phyloP scores from a whole-genome alignment of 2,329 filamentous ascomycete species.

The Fusarium palustre region DNA sequence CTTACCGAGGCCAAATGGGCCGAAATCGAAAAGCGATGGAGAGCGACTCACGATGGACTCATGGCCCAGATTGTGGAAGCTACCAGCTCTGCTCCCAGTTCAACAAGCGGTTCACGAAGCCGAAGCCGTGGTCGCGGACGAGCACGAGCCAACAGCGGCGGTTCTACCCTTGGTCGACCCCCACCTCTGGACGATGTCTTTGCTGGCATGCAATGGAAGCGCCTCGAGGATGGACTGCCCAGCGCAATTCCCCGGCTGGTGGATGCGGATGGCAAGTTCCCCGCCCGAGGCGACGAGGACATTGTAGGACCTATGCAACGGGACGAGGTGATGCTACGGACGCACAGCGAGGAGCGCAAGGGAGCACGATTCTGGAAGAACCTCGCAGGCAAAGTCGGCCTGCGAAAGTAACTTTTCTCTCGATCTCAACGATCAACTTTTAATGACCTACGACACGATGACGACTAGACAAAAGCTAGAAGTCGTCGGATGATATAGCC shows the following conservation, averaged over 20 bases:
- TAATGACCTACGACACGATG: conserved; percentile 43
- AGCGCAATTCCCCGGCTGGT: conserved; percentile 76
- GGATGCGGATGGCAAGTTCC: conserved; percentile 85
- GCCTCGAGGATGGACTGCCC: conserved; percentile 67
- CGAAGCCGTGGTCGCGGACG: conserved; percentile 56
- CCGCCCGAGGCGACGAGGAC: conserved; percentile 86
- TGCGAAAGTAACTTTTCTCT: conserved; percentile 43
- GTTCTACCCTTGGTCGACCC: conserved; percentile 55
- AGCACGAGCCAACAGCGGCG: conserved; percentile 55
- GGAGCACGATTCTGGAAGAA: conserved; percentile 62
- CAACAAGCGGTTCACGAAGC: conserved; percentile 51
- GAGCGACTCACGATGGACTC: conserved; percentile 73
- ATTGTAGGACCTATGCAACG: conserved; percentile 92
- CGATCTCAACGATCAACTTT: conserved; percentile 31
- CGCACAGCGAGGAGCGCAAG: conserved; percentile 59
- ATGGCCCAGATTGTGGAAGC: conserved; percentile 63
- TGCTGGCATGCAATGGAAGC: conserved; percentile 57
- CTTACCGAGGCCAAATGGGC: conserved; percentile 92
- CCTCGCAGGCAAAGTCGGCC: conserved; percentile 60
- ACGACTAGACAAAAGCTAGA: conserved; percentile 40
- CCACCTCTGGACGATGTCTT: conserved; percentile 55
- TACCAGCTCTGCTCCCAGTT: conserved; percentile 45
- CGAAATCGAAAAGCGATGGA: conserved; percentile 81
- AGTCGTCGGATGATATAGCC: conserved; percentile 32
- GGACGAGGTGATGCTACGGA: conserved; percentile 64